Conservation (phyloP, 768 basidiomycete genomes). For the Lyophyllum shimeji region DNA sequence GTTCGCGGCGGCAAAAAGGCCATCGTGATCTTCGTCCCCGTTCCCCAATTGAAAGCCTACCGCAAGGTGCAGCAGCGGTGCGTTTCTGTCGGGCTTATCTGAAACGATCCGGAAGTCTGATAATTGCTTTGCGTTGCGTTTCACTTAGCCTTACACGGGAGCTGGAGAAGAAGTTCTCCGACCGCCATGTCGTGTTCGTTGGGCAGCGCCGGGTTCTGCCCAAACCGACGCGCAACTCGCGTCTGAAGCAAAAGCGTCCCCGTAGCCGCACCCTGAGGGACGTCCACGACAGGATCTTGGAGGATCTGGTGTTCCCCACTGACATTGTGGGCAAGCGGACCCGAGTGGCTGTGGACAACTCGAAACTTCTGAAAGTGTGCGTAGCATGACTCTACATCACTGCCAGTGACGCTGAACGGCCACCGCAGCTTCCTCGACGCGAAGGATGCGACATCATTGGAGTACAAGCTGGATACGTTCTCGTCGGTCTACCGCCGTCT, state of each 20-base stretch:
- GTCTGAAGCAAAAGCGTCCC: slow-evolving; percentile 94
- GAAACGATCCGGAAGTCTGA: slow-evolving; percentile 13
- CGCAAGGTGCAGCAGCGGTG: slow-evolving; percentile 97
- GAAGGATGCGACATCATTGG: slow-evolving; percentile 96
- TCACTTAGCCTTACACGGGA: slow-evolving; percentile 95
- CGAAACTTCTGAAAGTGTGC: slow-evolving; percentile 96
- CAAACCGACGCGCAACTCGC: slow-evolving; percentile 93
- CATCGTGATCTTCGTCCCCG: slow-evolving; percentile 96
- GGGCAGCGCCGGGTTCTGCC: slow-evolving; percentile 98
- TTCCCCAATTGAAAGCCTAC: slow-evolving; percentile 97
- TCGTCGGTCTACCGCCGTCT: slow-evolving; percentile 93
- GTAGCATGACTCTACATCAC: slow-evolving; percentile 34
- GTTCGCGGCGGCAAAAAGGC: slow-evolving; percentile 99
- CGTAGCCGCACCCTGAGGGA: slow-evolving; percentile 95
- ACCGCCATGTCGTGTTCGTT: slow-evolving; percentile 98
- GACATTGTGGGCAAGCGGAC: slow-evolving; percentile 99
- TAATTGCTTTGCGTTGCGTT: slow-evolving; percentile 4
- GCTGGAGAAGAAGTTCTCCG: slow-evolving; percentile 99
- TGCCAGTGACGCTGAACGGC: slow-evolving; percentile 14
- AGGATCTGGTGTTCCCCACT: slow-evolving; percentile 98
- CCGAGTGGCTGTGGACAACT: slow-evolving; percentile 89
- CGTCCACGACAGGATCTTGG: slow-evolving; percentile 97
- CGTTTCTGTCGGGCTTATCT: slow-evolving; percentile 19
- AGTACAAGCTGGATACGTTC: slow-evolving; percentile 99
- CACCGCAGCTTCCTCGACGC: slow-evolving; percentile 86